A percentile compares a stretch with the other conserved stretches of the same genome.
Evolutionary conservation across 1,284 basidiomycete species (phyloP).

Genomic region (Malassezia psittaci): DNA sequence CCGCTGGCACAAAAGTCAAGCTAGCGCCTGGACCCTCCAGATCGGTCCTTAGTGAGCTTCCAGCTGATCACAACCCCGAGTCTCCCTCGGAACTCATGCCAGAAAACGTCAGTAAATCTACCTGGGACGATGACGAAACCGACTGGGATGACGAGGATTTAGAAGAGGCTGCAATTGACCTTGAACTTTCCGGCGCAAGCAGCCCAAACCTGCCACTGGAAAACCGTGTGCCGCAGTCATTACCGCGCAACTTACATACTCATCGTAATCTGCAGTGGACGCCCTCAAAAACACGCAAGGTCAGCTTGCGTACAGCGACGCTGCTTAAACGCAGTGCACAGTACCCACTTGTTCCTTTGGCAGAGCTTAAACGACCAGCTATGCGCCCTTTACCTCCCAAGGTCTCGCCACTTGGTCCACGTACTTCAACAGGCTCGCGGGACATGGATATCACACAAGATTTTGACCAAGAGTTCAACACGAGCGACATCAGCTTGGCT

Average conservation of each 20-base stretch:
- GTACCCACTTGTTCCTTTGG: constrained; percentile 8
- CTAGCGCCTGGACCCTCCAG: too few relatives aligned
- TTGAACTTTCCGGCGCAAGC: too few relatives aligned
- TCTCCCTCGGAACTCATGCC: too few relatives aligned
- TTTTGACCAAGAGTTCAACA: neutral
- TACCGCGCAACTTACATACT: neutral
- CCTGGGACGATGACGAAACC: too few relatives aligned
- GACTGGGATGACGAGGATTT: too few relatives aligned
- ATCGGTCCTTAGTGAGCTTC: too few relatives aligned
- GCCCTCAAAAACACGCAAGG: constrained; percentile 9
- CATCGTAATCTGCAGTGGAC: constrained; percentile 4
- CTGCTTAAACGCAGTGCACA: constrained; percentile 15
- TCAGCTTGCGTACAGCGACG: constrained; percentile 15
- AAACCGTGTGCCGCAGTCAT: neutral
- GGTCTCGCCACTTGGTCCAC: neutral
- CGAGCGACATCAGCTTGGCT: too few relatives aligned
- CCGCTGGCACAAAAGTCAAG: too few relatives aligned
- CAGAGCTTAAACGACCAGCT: neutral
- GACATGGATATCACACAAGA: constrained; percentile 13
- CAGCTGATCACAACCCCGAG: too few relatives aligned
- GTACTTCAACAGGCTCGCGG: constrained; percentile 2
- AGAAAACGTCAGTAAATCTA: too few relatives aligned
- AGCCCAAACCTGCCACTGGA: neutral
- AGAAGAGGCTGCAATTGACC: too few relatives aligned
- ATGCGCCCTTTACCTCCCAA: neutral